Evolutionary conservation across 345 rosid species (phyloP), one percentile per base, ranked within the genome.

Genomic region (Pistacia integerrima): DNA sequence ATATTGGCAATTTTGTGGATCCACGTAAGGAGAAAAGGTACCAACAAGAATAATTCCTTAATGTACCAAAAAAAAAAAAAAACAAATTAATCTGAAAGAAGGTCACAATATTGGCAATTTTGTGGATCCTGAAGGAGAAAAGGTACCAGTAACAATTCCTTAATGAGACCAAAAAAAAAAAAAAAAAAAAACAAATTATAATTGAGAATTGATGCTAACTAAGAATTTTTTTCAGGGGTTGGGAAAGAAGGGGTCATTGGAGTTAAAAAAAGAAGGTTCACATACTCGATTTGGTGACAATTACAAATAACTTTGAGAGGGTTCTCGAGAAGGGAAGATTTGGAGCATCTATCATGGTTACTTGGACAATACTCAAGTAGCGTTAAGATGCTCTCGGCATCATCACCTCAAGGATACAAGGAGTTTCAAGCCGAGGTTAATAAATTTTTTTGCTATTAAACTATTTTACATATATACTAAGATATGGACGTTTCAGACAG

Each of bases 401-500:
- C 57, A 54, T 13, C 57, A 12, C 1, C 11, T 54, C 57, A 54
- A 12, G 57, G 57, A 54, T 12, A 14, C 11, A 54, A 14, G 57
- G 6, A 12, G 17, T 54, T 54, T 14, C 17, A 3, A 54, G 18
- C 57, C 0, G 57, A 54, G 57, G 18, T 54, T 2, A 3, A 6
- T 28, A 28, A 28, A 28, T 1, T 1, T 28, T 28, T 28, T 28
- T 2, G 2, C 30, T 28, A 28, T 28, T 28, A 28, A 28, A 28
- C 30, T 28, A 28, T 28, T 28, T 28, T 28, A 28, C 30, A 28
- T 28, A 28, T 28, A 28, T 28, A 28, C 30, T 28, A 28, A 28
- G 30, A 28, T 28, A 28, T 28, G 30, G 30, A 28, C 11, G 9
- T 64, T 74, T 6, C 3, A 44, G 35, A 71, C 80, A 81, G 81